Conservation (phyloP, 805 yeast species). For the Yarrowia divulgata region DNA sequence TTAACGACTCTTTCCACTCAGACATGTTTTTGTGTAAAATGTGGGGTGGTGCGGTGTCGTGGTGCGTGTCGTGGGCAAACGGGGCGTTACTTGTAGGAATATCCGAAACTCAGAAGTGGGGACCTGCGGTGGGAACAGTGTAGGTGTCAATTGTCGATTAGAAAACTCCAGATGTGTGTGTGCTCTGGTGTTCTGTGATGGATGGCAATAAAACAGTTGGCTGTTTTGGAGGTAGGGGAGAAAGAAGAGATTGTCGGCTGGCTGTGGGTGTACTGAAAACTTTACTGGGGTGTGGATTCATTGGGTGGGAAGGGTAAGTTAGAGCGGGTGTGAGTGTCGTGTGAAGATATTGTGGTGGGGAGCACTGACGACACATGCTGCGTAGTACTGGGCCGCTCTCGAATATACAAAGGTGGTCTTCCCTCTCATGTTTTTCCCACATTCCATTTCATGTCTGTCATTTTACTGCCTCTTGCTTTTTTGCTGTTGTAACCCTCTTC, state of each 20-base stretch:
- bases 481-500: conserved; percentile 12
- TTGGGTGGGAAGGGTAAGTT: conserved; percentile 39
- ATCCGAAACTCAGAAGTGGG: neutral
- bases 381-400: too few relatives aligned
- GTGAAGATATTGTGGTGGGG: neutral
- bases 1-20: conserved; percentile 78
- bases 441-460: neutral
- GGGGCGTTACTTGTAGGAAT: neutral
- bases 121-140: conserved; percentile 28
- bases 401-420: neutral
- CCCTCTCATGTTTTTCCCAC: neutral
- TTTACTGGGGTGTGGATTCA: conserved; percentile 38
- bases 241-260: conserved; percentile 37
- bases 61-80: conserved; percentile 30
- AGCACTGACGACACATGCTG: neutral
- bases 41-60: conserved; percentile 33
- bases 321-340: neutral
- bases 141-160: conserved; percentile 38
- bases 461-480: neutral
- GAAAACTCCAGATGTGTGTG: conserved; percentile 31
- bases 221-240: conserved; percentile 39
- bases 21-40: conserved; percentile 30
- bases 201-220: conserved; percentile 38
- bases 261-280: conserved; percentile 34
- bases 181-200: conserved; percentile 33